phyloP scores from a whole-genome alignment of 306 rosid species.

The Abrus pulchellus region DNA sequence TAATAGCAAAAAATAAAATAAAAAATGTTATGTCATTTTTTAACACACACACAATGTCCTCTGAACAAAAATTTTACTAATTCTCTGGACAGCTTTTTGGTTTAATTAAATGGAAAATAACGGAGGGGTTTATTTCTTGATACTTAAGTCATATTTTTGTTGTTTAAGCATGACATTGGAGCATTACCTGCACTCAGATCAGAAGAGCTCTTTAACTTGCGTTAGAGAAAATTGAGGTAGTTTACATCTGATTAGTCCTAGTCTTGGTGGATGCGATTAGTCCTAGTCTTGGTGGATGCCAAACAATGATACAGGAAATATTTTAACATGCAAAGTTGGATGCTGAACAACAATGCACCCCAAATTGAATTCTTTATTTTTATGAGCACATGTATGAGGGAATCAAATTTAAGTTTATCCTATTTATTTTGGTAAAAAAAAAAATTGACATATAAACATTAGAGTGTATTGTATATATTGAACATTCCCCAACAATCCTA shows the following conservation, averaged over 20 bases:
- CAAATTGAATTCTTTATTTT: neutral
- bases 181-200: neutral
- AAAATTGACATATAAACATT: neutral
- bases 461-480: neutral
- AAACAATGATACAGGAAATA: too few relatives aligned
- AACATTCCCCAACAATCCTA: neutral
- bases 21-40: conserved; percentile 34
- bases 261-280: too few relatives aligned
- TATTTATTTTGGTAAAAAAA: neutral
- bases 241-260: too few relatives aligned
- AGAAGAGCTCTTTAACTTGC: neutral
- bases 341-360: neutral
- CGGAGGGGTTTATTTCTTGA: neutral
- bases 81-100: neutral
- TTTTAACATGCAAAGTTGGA: too few relatives aligned
- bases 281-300: too few relatives aligned
- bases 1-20: conserved; percentile 7
- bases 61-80: neutral
- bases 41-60: neutral
- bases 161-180: conserved; percentile 3
- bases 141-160: conserved; percentile 6
- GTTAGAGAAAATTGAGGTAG: too few relatives aligned
- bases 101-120: neutral
- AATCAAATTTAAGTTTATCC: neutral
- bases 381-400: neutral